Evolutionary conservation across 768 basidiomycete genomes (phyloP), one percentile per base, ranked within the genome.

Genomic region (Pleurotus giganteus): DNA sequence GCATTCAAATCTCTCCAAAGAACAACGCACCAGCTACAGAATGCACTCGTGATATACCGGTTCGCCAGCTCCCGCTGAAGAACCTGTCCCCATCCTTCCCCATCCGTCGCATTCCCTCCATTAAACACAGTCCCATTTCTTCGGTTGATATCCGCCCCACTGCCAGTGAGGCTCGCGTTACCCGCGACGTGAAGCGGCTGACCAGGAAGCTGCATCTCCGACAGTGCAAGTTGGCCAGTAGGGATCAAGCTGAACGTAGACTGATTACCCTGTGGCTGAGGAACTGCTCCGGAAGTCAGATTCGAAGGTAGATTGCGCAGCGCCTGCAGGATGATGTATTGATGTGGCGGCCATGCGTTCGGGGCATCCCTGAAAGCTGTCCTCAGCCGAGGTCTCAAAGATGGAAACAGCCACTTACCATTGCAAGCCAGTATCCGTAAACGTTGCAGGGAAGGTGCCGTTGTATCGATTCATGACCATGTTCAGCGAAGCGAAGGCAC

Each of bases 271-370:
- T 72, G 58, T 1, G 83, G 80, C 2, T 74, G 67, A 9, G 89
- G 82, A n/a, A 88, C 68, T 23, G 68, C 31, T 6, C 76, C 75
- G 7, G 71, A 75, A 0, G 91, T 85, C 31, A 94, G 62, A 65
- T 91, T 89, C 17, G 83, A 63, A 0, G 91, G 91, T 13, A 98
- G 73, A 9, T 83, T 79, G 32, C 80, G 78, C 34, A 98, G 81
- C 0, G 94, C 93, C 54, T 86, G 75, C 42, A 96, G 78, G 23
- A 82, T 71, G 58, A 96, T 89, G 67, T 92, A 86, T 58, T 89
- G 88, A 61, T 91, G 88, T 7, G 89, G 88, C 15, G 91, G 90
- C 93, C 92, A 97, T 1, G 86, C 69, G 62, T 94, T 94, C n/a
- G 93, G 92, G 23, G 86, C 81, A 63, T 91, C 89, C 89, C 86